Conservation (phyloP, 768 basidiomycete species). For the Megacollybia marginata region DNA sequence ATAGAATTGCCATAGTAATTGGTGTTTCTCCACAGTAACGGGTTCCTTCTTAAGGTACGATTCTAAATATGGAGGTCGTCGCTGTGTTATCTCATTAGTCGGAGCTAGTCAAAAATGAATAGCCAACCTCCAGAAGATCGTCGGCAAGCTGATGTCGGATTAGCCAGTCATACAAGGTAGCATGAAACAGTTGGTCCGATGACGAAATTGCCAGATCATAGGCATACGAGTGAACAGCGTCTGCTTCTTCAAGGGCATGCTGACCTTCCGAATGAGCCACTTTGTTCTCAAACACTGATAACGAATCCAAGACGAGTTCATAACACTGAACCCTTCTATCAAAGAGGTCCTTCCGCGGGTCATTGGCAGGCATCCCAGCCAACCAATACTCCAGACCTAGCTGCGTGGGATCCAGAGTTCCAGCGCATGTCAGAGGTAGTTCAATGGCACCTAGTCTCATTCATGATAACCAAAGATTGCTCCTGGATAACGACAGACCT, state of each 20-base stretch:
- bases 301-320: conserved; percentile 73
- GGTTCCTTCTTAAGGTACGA: conserved; percentile 81
- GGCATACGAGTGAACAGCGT: conserved; percentile 73
- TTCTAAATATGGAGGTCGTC: conserved; percentile 84
- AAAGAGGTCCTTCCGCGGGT: conserved; percentile 49
- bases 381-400: conserved; percentile 74
- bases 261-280: conserved; percentile 15
- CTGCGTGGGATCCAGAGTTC: conserved; percentile 67
- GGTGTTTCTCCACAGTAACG: conserved; percentile 69
- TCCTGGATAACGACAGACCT: conserved; percentile 36
- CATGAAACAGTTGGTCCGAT: conserved; percentile 92
- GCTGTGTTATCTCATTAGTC: conserved; percentile 31
- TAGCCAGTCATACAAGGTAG: conserved; percentile 91
- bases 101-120: not conserved
- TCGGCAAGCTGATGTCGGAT: conserved; percentile 74
- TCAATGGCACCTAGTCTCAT: conserved; percentile 62
- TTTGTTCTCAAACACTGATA: conserved; percentile 63
- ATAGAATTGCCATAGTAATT: conserved; percentile 95
- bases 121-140: conserved; percentile 78
- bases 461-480: not conserved
- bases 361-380: conserved; percentile 47
- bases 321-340: conserved; percentile 71
- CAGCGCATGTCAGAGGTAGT: conserved; percentile 79
- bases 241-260: conserved; percentile 42
- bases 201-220: conserved; percentile 81